Percentiles rank a stretch among this genome's conserved stretches.
These are phyloP conservation scores for Globisporangium nunn DNA, from an alignment of 352 stramenopile genomes.

Conservation along the genomic window DNA sequence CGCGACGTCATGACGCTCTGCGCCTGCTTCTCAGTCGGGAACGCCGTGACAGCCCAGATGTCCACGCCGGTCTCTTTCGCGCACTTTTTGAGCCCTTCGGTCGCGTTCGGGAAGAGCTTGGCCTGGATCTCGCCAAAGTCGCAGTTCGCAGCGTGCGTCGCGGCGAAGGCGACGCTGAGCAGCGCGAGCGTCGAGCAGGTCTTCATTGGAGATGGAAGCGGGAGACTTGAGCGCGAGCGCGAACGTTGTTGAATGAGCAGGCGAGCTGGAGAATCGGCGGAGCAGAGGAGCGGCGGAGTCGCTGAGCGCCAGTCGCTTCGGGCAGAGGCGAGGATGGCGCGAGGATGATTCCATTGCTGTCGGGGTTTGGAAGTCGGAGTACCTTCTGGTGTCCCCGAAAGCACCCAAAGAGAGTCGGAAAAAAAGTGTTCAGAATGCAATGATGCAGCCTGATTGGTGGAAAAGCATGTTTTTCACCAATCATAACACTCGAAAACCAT, in stretches of 20 bases:
- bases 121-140: slow-evolving; percentile 40
- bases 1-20: slow-evolving; percentile 33
- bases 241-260: not conserved
- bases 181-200: slow-evolving; percentile 15
- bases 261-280: not conserved
- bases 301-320: too few species aligned
- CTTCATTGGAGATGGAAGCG: slow-evolving; percentile 17
- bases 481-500: too few species aligned
- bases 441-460: too few species aligned
- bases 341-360: too few species aligned
- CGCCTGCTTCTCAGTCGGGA: slow-evolving; percentile 40
- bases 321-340: too few species aligned
- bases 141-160: slow-evolving; percentile 22
- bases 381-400: too few species aligned
- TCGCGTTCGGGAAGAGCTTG: slow-evolving; percentile 45
- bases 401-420: too few species aligned
- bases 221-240: not conserved
- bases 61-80: slow-evolving; percentile 36
- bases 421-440: too few species aligned
- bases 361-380: too few species aligned
- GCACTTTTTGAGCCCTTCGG: slow-evolving; percentile 26
- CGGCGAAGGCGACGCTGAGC: slow-evolving; percentile 11
- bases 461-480: too few species aligned
- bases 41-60: slow-evolving; percentile 28
- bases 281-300: not conserved